Percentiles rank a stretch among this genome's conserved stretches.
Evolutionary conservation across 1,284 basidiomycete species (phyloP).

Genomic region (Exsudoporus floridanus): DNA sequence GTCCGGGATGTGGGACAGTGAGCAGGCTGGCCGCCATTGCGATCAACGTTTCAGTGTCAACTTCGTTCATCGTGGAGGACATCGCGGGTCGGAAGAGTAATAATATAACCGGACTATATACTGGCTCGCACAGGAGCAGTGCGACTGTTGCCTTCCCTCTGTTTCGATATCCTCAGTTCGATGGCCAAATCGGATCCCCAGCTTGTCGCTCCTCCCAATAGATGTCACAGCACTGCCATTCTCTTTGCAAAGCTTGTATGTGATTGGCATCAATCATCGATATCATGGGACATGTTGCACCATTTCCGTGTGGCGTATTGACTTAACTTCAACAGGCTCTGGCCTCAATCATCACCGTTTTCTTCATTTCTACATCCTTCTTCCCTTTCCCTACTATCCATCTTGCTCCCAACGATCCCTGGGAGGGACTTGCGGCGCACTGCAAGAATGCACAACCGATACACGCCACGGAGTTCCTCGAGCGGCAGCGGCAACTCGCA

Average conservation of each 20-base stretch:
- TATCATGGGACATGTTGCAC: no score
- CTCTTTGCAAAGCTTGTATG: slow-evolving; percentile 16
- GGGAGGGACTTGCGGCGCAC: slow-evolving; percentile 45
- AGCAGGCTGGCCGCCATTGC: slow-evolving; percentile 65
- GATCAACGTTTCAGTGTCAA: slow-evolving; percentile 68
- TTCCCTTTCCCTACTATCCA: background rate
- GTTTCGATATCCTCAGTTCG: background rate
- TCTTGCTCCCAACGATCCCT: slow-evolving; percentile 19
- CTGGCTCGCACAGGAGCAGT: no score
- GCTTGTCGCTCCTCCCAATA: background rate
- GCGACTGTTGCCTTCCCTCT: background rate
- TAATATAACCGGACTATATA: no score
- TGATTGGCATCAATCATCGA: background rate
- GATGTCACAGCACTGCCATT: background rate
- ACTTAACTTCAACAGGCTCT: slow-evolving; percentile 13
- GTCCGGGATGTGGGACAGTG: slow-evolving; percentile 36
- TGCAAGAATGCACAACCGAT: slow-evolving; percentile 56
- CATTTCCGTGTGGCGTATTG: background rate
- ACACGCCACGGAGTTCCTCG: slow-evolving; percentile 44
- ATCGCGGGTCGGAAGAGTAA: no score
- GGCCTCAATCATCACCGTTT: slow-evolving; percentile 2
- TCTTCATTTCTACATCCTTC: slow-evolving; percentile 9
- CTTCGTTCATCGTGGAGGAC: slow-evolving; percentile 23
- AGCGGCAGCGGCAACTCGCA: slow-evolving; percentile 55
- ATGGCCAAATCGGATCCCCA: slow-evolving; percentile 14